phyloP scores from a whole-genome alignment of 2,329 filamentous ascomycete genomes.

The Trichoderma atroviride region DNA sequence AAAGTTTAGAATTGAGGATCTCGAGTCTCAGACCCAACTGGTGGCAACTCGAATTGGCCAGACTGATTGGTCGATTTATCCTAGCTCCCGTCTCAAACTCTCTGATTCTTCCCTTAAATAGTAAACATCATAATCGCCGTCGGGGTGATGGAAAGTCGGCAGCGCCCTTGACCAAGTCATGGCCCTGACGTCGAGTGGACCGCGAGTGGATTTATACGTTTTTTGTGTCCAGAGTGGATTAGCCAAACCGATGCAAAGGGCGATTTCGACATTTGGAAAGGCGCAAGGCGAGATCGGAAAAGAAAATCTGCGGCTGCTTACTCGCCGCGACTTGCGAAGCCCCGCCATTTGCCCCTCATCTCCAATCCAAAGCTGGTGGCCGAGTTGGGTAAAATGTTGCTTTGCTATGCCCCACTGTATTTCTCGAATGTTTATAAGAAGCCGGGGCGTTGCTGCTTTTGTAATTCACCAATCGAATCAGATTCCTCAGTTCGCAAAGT shows the following conservation, averaged over 20 bases:
- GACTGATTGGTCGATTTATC: background rate
- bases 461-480: background rate
- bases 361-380: background rate
- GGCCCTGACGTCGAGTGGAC: background rate
- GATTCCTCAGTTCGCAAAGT: background rate
- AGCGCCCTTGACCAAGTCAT: background rate
- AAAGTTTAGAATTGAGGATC: conserved; percentile 3
- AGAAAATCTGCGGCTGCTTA: conserved; percentile 9
- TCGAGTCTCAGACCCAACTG: background rate
- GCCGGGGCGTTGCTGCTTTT: background rate
- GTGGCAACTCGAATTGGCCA: background rate
- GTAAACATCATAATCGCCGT: background rate
- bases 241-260: conserved; percentile 1
- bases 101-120: background rate
- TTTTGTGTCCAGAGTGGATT: background rate
- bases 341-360: conserved; percentile 13
- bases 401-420: background rate
- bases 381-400: conserved; percentile 7
- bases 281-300: background rate
- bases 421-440: conserved; percentile 13
- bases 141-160: background rate
- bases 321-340: conserved; percentile 11
- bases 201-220: background rate
- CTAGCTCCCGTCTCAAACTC: background rate
- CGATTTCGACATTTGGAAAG: conserved; percentile 23